Evolutionary conservation across 371 early-diverging fungal genomes (phyloP).

Genomic region (Mucor piriformis): DNA sequence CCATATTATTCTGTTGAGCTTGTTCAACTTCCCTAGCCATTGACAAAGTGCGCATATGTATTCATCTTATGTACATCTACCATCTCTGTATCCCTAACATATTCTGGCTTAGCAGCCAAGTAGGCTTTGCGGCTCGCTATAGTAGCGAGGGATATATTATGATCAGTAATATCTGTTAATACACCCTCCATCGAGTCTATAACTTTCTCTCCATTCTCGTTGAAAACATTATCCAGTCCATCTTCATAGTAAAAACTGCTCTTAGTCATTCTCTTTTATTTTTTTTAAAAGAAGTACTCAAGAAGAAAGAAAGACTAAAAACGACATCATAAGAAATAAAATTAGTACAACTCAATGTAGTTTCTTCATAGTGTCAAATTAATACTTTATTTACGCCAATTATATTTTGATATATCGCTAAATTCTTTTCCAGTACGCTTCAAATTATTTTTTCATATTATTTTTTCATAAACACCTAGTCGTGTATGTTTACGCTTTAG

Average conservation of each 20-base stretch:
- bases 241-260: constrained; percentile 10
- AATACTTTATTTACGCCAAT: no score
- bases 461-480: no score
- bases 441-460: no score
- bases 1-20: constrained; percentile 22
- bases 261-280: constrained; percentile 7
- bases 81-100: constrained; percentile 10
- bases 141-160: constrained; percentile 4
- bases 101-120: constrained; percentile 15
- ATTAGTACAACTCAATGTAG: background rate
- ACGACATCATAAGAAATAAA: background rate
- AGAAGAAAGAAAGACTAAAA: background rate
- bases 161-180: constrained; percentile 16
- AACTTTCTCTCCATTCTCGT: constrained; percentile 23
- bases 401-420: no score
- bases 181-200: constrained; percentile 15
- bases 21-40: constrained; percentile 14
- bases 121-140: constrained; percentile 9
- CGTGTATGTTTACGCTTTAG: no score
- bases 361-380: no score
- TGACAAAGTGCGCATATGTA: constrained; percentile 12
- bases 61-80: no score
- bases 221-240: no score
- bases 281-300: background rate
- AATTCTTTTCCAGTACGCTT: no score